Conservation (phyloP, 1,284 basidiomycete genomes). For the Cryptococcus sp. region DNA sequence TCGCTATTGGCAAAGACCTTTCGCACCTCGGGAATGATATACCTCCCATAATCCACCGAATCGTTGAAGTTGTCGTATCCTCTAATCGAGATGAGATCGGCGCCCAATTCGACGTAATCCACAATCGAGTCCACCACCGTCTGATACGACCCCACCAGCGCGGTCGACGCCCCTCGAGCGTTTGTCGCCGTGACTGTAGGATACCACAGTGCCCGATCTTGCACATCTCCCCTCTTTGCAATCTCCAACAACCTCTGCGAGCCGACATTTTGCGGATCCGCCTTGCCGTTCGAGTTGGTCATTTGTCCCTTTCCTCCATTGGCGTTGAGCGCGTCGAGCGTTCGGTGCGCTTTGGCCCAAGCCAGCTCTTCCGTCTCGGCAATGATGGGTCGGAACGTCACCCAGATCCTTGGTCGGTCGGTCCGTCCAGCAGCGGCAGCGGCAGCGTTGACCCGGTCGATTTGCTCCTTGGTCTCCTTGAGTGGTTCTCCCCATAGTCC, state of each 20-base stretch:
- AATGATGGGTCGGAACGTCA: conserved; percentile 33
- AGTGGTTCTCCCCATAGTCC: conserved; percentile 34
- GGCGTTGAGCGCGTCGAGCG: conserved; percentile 18
- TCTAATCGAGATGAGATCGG: conserved; percentile 27
- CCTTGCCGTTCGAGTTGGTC: not conserved
- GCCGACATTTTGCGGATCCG: conserved; percentile 23
- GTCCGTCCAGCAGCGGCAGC: conserved; percentile 27
- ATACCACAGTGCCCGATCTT: conserved; percentile 33
- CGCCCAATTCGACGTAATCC: conserved; percentile 30
- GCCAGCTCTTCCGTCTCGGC: conserved; percentile 33
- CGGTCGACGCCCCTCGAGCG: conserved; percentile 30
- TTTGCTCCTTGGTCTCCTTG: conserved; percentile 37
- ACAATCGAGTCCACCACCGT: conserved; percentile 31
- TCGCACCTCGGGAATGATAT: conserved; percentile 26
- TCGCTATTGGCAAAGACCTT: conserved; percentile 1
- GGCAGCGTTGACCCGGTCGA: conserved; percentile 30
- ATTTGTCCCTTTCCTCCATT: conserved; percentile 5
- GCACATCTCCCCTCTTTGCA: conserved; percentile 27
- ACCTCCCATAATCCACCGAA: conserved; percentile 29
- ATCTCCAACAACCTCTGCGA: conserved; percentile 32
- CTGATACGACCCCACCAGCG: conserved; percentile 30
- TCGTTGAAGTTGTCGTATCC: conserved; percentile 34
- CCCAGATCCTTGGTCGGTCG: conserved; percentile 32
- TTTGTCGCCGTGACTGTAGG: conserved; percentile 30
- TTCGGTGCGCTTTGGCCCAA: conserved; percentile 29